phyloP scores from a whole-genome alignment of 768 basidiomycete species.

The Russula griseocarnosa region DNA sequence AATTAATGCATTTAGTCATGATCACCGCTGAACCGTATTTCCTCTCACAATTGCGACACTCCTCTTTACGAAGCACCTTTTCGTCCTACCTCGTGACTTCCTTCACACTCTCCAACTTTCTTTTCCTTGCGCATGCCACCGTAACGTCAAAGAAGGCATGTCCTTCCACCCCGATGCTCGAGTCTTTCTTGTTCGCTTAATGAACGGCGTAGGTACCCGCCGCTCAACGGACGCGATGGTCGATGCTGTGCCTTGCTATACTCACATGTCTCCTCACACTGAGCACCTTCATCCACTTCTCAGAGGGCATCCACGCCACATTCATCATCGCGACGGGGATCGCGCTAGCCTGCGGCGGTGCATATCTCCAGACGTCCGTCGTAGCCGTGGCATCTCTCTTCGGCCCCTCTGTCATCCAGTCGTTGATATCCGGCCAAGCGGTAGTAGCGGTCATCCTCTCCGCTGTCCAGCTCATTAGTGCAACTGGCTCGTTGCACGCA shows the following conservation, averaged over 20 bases:
- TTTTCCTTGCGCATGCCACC: constrained; percentile 72
- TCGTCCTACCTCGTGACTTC: constrained; percentile 44
- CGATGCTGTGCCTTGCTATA: constrained; percentile 48
- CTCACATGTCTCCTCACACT: constrained; percentile 58
- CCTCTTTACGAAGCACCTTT: constrained; percentile 49
- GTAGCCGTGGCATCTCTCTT: constrained; percentile 80
- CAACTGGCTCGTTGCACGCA: constrained; percentile 50
- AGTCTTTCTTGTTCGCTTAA: background rate
- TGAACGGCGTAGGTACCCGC: constrained; percentile 48
- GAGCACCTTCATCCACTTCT: constrained; percentile 57
- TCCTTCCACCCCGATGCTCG: constrained; percentile 9
- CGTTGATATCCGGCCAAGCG: constrained; percentile 79
- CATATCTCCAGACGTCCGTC: constrained; percentile 73
- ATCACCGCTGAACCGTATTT: constrained; percentile 87
- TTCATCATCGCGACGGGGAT: constrained; percentile 62
- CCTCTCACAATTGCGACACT: constrained; percentile 59
- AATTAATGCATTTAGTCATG: constrained; percentile 47
- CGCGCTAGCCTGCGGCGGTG: constrained; percentile 55
- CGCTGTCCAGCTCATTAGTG: constrained; percentile 65
- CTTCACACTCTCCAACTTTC: constrained; percentile 60
- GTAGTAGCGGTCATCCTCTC: constrained; percentile 82
- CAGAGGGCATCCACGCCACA: constrained; percentile 55
- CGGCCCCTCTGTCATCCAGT: constrained; percentile 67
- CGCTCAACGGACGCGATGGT: constrained; percentile 51
- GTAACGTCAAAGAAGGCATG: constrained; percentile 61